Conservation (phyloP, 768 basidiomycete species). For the Gelatoporia subvermispora region DNA sequence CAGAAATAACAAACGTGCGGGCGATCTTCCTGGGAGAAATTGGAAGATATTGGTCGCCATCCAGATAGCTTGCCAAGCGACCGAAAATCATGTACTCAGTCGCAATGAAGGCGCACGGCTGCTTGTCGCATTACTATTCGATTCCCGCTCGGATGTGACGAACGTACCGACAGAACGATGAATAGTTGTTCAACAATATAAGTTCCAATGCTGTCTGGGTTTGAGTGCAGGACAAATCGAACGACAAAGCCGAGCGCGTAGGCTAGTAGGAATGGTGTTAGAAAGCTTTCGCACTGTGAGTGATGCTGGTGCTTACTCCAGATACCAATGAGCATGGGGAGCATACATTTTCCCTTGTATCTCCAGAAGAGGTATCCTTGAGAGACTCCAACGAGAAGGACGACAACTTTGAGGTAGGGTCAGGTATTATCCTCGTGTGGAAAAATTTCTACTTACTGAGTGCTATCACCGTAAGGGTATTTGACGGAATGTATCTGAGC, state of each 20-base stretch:
- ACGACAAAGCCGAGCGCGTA: constrained; percentile 52
- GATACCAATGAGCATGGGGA: constrained; percentile 55
- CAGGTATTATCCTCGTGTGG: too few species aligned
- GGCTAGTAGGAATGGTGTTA: constrained; percentile 26
- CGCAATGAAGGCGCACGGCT: constrained; percentile 76
- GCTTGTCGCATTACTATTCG: background rate
- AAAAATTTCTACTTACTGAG: constrained; percentile 42
- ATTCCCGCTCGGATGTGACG: too few species aligned
- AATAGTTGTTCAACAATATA: constrained; percentile 58
- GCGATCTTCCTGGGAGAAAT: constrained; percentile 49
- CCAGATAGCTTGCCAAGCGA: constrained; percentile 47
- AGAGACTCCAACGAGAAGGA: constrained; percentile 28
- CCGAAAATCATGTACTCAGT: constrained; percentile 68
- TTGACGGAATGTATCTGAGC: constrained; percentile 51
- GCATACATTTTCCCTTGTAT: constrained; percentile 54
- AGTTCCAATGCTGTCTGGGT: constrained; percentile 47
- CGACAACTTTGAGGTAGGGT: constrained; percentile 18
- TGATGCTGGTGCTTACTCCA: too few species aligned
- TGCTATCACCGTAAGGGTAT: constrained; percentile 46
- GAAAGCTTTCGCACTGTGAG: background rate
- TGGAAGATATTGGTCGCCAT: constrained; percentile 42
- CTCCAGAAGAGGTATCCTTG: constrained; percentile 40
- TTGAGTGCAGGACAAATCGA: constrained; percentile 49
- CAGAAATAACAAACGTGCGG: constrained; percentile 53
- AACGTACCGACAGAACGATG: constrained; percentile 49